Base-by-base conservation (phyloP, 495 filamentous ascomycete species). In the Cercophora scortea region DNA sequence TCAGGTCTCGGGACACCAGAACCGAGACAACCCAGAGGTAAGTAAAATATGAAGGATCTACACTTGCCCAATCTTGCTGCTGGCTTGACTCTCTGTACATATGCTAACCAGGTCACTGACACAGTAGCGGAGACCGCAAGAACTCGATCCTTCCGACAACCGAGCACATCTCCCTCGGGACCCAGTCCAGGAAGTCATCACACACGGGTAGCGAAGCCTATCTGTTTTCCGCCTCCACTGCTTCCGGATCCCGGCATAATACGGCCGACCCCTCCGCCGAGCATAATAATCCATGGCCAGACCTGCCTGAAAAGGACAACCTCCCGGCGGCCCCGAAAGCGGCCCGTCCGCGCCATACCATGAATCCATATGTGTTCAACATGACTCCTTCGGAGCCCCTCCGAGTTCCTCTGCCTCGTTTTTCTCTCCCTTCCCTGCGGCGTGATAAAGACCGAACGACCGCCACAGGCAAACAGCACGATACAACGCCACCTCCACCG, bases 151-250 rank as follows among this genome's bases (percentile, higher is more conserved):
- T 50, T 17, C 48, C 48, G 6, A 50, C 38, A 10, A 8, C 4
- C 35, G 48, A 50, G 25, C 48, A 50, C 17, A 19, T 50, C 8
- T 50, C 48, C 3, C 19, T 15, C 48, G 41, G 41, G 18, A 49
- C 25, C 17, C 41, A 33, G 16, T 19, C 34, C 6, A n/a, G 16
- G 33, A 52, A 15, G 33, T 34, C 17, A 32, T 15, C 45, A 45
- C 5, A 9, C 12, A 44, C 12, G 11, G n/a, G 38, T 3, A 40
- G 38, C 25, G 25, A 40, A 44, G 42, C 17, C 13, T 15, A 5
- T 12, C 9, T 17, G 17, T 11, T 15, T 40, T 15, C 38, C 11
- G 2, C 38, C 2, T 11, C 38, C 38, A 11, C 38, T 8, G 38
- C 38, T 40, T 40, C 38, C 38, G 25, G 25, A 25, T 25, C 25